A percentile compares a stretch with the other conserved stretches of the same genome.
Evolutionary conservation across 2,329 filamentous ascomycete genomes (phyloP).

Genomic region (Leptographium flavum): DNA sequence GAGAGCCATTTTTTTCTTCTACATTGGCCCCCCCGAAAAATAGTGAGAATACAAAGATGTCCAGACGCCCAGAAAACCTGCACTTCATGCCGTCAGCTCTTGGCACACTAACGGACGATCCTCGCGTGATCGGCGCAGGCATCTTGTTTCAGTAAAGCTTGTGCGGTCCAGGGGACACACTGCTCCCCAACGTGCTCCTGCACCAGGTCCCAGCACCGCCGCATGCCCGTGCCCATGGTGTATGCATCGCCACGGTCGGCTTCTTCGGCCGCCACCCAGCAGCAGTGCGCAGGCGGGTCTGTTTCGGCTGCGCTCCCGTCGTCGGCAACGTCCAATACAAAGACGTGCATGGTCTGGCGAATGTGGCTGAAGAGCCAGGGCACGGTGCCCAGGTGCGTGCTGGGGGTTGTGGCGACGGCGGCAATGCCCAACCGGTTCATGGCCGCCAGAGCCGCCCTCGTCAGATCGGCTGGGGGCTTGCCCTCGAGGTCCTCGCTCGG

Average conservation of each 20-base stretch:
- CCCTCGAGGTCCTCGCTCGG: conserved; percentile 23
- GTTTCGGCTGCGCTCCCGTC: background rate
- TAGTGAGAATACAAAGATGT: too few species aligned
- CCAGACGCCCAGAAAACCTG: too few species aligned
- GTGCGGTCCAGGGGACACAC: too few species aligned
- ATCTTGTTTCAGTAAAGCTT: too few species aligned
- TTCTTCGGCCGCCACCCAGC: background rate
- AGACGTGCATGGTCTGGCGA: conserved; percentile 42
- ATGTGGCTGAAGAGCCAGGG: conserved; percentile 45
- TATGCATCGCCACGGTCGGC: background rate
- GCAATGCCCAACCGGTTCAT: background rate
- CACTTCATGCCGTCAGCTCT: too few species aligned
- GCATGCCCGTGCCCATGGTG: conserved; percentile 2
- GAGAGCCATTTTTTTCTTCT: too few species aligned
- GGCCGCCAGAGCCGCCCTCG: conserved; percentile 4
- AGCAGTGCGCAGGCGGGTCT: too few species aligned
- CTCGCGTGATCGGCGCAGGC: too few species aligned
- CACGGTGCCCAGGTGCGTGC: conserved; percentile 32
- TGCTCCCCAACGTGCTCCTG: too few species aligned
- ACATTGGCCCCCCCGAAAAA: too few species aligned
- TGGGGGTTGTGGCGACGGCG: background rate
- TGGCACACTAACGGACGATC: too few species aligned
- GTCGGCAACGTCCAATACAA: conserved; percentile 22
- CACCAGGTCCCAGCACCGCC: conserved; percentile 1
- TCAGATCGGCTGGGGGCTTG: background rate